Evolutionary conservation across 176 grass and related monocot genomes (phyloP), one percentile per base, ranked within the genome.

Genomic region (Olyra latifolia): DNA sequence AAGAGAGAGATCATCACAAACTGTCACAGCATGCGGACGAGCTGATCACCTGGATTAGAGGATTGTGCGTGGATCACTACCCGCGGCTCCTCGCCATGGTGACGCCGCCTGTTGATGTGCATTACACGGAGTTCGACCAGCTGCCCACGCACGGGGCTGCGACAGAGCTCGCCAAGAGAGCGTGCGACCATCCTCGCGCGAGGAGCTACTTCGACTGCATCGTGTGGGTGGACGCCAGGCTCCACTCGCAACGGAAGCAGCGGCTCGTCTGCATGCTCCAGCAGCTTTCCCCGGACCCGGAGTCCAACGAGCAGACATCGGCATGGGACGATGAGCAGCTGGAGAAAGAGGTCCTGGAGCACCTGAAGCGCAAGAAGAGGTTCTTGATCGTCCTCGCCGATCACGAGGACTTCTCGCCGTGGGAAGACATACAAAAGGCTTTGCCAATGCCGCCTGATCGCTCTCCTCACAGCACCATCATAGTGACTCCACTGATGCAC

Each of bases 331-430:
- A 20, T 3, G 0, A 10, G 25, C 4, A 0, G 4, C 16, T 71
- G 22, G 8, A 29, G 35, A 0, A 20, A 11, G 28, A 72, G 69
- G 50, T 72, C 6, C 39, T 1, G 11, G 4, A 7, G 14, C 27
- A 30, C 4, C 46, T 52, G 1, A 17, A 19, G n/a, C 27, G 7
- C 2, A 32, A 20, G n/a, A 56, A 8, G 7, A 52, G 4, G 27
- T 72, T 72, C 24, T 35, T 72, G 47, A 72, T 72, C 20, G 46
- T 71, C 4, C 44, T 71, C 3, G 68, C 68, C 10, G 44, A 71
- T 12, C 44, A 48, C 27, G 13, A 28, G 24, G 68, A 71, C 10
- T 0, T 10, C 0, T 24, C 68, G 10, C 68, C 68, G 28, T 71
- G 44, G 68, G 8, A 7, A 10, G 14, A 49, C 24, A 71, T 71